Conservation (phyloP, 805 yeast species). For the Hanseniaspora thailandica region DNA sequence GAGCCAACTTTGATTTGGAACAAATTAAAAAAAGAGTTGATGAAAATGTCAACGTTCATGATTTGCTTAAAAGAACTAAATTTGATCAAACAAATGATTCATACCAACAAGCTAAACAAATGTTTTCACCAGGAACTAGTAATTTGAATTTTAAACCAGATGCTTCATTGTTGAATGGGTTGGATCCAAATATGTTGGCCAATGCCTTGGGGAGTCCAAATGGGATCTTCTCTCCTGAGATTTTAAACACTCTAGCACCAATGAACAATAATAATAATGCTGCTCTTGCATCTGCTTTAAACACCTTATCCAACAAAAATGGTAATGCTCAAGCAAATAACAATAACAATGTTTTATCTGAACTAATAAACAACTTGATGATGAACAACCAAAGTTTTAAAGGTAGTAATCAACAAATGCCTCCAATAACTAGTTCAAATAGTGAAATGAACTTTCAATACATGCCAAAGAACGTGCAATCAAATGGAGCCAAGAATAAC, state of each 20-base stretch:
- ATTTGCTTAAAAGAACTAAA: conserved; percentile 20
- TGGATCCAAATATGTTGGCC: conserved; percentile 15
- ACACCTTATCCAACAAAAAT: not conserved
- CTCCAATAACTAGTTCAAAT: not conserved
- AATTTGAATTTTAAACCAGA: not conserved
- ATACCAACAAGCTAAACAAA: conserved; percentile 3
- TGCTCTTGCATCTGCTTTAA: conserved; percentile 7
- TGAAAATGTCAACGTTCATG: conserved; percentile 21
- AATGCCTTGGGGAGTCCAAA: conserved; percentile 15
- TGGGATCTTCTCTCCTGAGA: conserved; percentile 19
- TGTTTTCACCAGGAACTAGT: not conserved
- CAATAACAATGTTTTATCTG: conserved; percentile 5
- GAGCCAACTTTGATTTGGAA: conserved; percentile 31
- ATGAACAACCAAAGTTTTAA: conserved; percentile 7
- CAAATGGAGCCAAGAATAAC: not conserved
- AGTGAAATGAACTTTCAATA: conserved; percentile 6
- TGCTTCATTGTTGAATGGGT: not conserved
- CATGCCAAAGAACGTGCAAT: conserved; percentile 6
- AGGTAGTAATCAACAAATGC: conserved; percentile 11
- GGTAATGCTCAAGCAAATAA: not conserved
- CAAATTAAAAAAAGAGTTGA: conserved; percentile 21
- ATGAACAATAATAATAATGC: not conserved
- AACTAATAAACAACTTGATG: not conserved
- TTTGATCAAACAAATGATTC: conserved; percentile 15
- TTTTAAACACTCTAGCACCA: conserved; percentile 20